Base-by-base conservation (phyloP, 495 filamentous ascomycete species). In the Aspergillus heteromorphus region DNA sequence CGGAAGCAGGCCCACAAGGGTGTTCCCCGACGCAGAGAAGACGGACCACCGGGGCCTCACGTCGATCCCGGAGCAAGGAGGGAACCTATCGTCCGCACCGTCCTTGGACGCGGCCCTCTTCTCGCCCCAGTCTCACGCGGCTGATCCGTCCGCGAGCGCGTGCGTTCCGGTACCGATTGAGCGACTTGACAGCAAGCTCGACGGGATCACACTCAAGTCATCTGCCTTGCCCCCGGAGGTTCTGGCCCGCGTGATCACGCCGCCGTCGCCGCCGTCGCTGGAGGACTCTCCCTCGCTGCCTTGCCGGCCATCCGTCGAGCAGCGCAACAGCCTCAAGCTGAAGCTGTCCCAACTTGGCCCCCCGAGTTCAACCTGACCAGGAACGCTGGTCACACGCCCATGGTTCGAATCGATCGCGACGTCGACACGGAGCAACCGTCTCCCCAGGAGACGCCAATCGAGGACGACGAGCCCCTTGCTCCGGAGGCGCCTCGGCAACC, bases 131-230 rank as follows among this genome's bases (percentile, higher is more conserved):
- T 57, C 70, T 25, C 66, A 55, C 41, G 51, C 63, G 17, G 60
- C 47, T 25, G 69, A 73, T 48, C 47, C 48, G 7, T 17, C 54
- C 18, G 38, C 50, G 10, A 55, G 48, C 31, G 45, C 58, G 45
- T 68, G 62, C 48, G 53, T 72, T 16, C 65, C 74, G 4, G 71
- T 78, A 38, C 75, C 73, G 13, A 78, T 78, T 49, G 73, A 76
- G 50, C 75, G 72, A 59, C 67, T 78, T 17, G 75, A 78, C 51
- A 76, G 73, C 58, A 71, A 63, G 43, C 64, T 78, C 13, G 75
- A 78, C 45, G 75, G 75, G 8, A 78, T 78, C 51, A 76, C 68
- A 2, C 68, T 77, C 55, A 78, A 77, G 48, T 76, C 75, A 18
- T 72, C 73, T 18, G 73, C 68, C 0, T 64, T 78, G 40, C 75